Conservation (phyloP, 148 eudicot species). For the Arctostaphylos glauca region DNA sequence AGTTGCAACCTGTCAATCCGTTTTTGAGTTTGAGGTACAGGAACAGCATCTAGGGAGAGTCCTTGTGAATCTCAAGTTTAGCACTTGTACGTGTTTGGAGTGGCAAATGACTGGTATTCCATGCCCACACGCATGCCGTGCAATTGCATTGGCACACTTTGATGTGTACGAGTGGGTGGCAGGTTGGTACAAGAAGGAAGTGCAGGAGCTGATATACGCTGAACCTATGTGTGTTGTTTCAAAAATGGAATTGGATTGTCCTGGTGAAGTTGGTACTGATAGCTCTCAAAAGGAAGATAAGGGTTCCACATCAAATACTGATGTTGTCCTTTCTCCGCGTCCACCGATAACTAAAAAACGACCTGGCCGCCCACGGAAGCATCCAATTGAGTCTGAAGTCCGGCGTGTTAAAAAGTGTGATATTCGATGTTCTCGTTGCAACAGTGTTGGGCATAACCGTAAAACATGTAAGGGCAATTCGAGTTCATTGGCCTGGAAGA, state of each 20-base stretch:
- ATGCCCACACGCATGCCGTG: conserved; percentile 10
- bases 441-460: conserved; percentile 8
- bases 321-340: neutral
- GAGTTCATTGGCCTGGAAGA: neutral
- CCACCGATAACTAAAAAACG: neutral
- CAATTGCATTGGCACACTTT: conserved; percentile 6
- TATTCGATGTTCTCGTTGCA: conserved; percentile 8
- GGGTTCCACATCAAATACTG: neutral
- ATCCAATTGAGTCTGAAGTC: neutral
- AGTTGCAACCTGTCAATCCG: neutral
- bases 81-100: conserved; percentile 12
- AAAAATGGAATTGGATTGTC: conserved; percentile 2
- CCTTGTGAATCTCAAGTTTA: conserved; percentile 9
- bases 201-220: neutral
- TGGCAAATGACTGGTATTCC: conserved; percentile 18
- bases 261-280: conserved; percentile 3
- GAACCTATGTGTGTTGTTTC: neutral
- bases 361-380: conserved; percentile 10
- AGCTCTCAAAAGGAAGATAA: neutral
- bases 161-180: conserved; percentile 9
- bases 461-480: neutral
- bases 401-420: neutral
- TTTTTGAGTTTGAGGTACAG: conserved; percentile 9
- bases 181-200: conserved; percentile 11
- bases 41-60: conserved; percentile 7